Percentiles rank a stretch among this genome's conserved stretches.
Evolutionary conservation across 2,329 filamentous ascomycete species (phyloP).

Genomic region (Torrubiella hemipterigena): DNA sequence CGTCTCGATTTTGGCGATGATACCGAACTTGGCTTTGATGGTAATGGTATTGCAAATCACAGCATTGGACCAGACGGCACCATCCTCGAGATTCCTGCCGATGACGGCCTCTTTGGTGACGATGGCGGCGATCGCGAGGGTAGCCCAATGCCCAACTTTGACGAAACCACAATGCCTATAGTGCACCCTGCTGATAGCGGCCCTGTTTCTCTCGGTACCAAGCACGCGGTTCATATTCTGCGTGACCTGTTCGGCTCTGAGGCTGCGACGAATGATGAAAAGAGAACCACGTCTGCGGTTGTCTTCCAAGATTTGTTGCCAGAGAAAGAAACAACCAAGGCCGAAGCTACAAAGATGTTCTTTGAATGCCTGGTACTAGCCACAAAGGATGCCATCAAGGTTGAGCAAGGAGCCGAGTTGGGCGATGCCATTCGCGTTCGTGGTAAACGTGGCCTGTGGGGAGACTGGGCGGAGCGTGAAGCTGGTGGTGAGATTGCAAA

Average conservation of each 20-base stretch:
- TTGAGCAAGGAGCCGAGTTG: slow-evolving; percentile 70
- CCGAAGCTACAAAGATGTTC: slow-evolving; percentile 98
- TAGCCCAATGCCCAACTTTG: slow-evolving; percentile 50
- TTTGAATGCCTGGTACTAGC: slow-evolving; percentile 93
- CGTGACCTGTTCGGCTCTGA: slow-evolving; percentile 75
- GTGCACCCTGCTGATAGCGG: slow-evolving; percentile 76
- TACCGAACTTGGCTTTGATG: slow-evolving; percentile 37
- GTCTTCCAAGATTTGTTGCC: slow-evolving; percentile 88
- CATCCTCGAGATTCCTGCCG: slow-evolving; percentile 51
- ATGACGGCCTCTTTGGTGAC: slow-evolving; percentile 41
- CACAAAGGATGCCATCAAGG: slow-evolving; percentile 95
- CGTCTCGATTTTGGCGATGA: slow-evolving; percentile 58
- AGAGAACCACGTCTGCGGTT: slow-evolving; percentile 64
- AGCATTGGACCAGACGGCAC: slow-evolving; percentile 48
- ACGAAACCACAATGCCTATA: slow-evolving; percentile 64
- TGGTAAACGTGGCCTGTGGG: slow-evolving; percentile 94
- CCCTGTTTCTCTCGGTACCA: slow-evolving; percentile 80
- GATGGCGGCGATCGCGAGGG: slow-evolving; percentile 32
- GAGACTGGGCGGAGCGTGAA: slow-evolving; percentile 79
- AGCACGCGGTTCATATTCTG: slow-evolving; percentile 89
- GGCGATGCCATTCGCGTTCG: slow-evolving; percentile 73
- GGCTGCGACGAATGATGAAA: slow-evolving; percentile 54
- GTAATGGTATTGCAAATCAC: slow-evolving; percentile 39
- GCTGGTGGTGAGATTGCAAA: slow-evolving; percentile 50
- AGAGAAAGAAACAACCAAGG: slow-evolving; percentile 65